phyloP scores from a whole-genome alignment of 2,329 filamentous ascomycete species.

The Leptoxyphium fumago region DNA sequence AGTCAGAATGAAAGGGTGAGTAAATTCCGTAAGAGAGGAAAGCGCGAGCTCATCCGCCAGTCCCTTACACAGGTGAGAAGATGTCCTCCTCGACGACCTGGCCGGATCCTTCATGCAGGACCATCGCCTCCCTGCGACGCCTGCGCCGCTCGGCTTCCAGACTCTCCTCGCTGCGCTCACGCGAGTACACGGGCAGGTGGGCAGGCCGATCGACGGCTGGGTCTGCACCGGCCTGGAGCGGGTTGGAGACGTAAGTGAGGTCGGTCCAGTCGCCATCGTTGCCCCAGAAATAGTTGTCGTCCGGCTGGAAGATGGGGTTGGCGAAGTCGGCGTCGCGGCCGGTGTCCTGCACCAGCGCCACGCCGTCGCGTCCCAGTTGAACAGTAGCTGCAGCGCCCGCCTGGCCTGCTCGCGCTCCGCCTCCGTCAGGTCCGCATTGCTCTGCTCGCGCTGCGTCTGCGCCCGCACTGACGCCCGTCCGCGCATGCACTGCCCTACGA shows the following conservation, averaged over 20 bases:
- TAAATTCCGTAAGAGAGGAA: no score
- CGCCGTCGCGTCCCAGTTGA: constrained; percentile 13
- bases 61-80: background rate
- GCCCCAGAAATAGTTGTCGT: constrained; percentile 1
- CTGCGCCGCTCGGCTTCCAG: constrained; percentile 56
- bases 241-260: background rate
- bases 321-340: background rate
- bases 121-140: constrained; percentile 74
- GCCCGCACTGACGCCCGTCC: constrained; percentile 7
- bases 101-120: constrained; percentile 71
- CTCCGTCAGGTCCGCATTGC: constrained; percentile 7
- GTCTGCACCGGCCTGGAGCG: background rate
- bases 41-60: no score
- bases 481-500: constrained; percentile 12
- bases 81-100: constrained; percentile 64
- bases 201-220: background rate
- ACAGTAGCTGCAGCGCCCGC: constrained; percentile 9
- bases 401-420: constrained; percentile 5
- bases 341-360: background rate
- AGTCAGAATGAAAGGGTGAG: no score
- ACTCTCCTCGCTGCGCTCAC: constrained; percentile 30
- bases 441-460: constrained; percentile 9
- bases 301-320: constrained; percentile 1
- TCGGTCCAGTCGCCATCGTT: constrained; percentile 1
- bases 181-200: constrained; percentile 5